These are phyloP conservation scores for Cryptomeria japonica DNA, from an alignment of 75 land plant genomes.

Conservation along the genomic window DNA sequence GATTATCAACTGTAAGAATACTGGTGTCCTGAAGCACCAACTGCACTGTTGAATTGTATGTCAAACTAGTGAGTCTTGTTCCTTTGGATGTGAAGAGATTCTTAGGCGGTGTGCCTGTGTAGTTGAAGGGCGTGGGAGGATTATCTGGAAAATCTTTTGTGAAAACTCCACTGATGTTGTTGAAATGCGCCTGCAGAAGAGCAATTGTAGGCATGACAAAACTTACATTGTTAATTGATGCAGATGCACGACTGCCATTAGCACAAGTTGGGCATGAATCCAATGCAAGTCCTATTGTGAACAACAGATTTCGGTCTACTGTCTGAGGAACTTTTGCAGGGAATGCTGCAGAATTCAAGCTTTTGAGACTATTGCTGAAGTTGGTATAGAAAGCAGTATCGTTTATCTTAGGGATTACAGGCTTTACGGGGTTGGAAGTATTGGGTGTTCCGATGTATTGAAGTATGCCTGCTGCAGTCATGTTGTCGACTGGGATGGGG, in stretches of 20 bases:
- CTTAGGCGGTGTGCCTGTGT: constrained; percentile 2
- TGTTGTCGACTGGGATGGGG: constrained; percentile 39
- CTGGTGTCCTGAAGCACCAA: constrained; percentile 39
- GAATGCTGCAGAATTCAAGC: constrained; percentile 46
- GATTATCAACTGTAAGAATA: constrained; percentile 34
- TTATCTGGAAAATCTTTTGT: constrained; percentile 32
- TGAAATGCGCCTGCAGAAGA: constrained; percentile 14
- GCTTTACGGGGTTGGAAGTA: background rate
- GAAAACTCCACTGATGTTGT: constrained; percentile 21
- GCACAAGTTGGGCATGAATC: constrained; percentile 19
- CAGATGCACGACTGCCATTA: constrained; percentile 14
- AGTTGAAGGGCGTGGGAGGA: constrained; percentile 28
- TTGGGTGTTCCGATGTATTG: constrained; percentile 21
- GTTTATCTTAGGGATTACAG: constrained; percentile 43
- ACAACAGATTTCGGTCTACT: constrained; percentile 41
- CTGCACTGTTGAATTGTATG: constrained; percentile 34
- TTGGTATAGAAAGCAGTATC: constrained; percentile 40
- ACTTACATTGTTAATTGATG: background rate
- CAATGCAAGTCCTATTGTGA: no score
- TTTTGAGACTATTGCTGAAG: constrained; percentile 26
- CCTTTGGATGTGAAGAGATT: constrained; percentile 24
- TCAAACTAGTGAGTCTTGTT: constrained; percentile 12
- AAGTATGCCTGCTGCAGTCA: constrained; percentile 39
- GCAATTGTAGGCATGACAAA: background rate
- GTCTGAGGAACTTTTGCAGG: constrained; percentile 54